Base-by-base conservation (phyloP, 306 rosid genomes). In the Gynostemma pentaphyllum region DNA sequence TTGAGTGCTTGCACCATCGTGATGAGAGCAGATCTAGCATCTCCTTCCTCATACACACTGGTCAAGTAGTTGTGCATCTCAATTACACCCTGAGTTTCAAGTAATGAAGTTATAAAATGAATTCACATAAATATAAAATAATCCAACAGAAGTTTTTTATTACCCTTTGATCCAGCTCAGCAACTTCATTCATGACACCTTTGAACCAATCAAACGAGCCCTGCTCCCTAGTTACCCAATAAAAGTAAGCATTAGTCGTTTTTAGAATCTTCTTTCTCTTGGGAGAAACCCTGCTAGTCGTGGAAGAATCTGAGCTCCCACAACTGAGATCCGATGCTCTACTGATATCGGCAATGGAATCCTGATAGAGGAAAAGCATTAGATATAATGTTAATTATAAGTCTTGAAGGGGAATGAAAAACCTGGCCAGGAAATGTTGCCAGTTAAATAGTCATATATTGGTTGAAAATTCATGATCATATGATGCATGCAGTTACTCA, bases 41-140 rank as follows among this genome's bases (percentile, higher is more conserved):
- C 99, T 9, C 97, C 99, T 80, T 94, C 99, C 70, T 94, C 97
- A 11, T 94, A 94, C 74, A 94, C 99, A 57, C 99, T 94, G 22
- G 99, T 94, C 83, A 94, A 80, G 83, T 88, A 88, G 87, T 94
- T 94, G 79, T 94, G 99, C 99, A 94, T 94, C 83, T 94, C 99
- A 78, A 94, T 94, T 39, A 94, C 97, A 64, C 99, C 99, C 99
- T 94, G 65, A 65, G 74, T 61, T 79, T 49, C 74, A 75, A 45
- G 67, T 54, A 71, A 49, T 57, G 57, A 69, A 41, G 18, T 53
- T 54, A 68, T 4, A 27, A 16, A 26, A 26, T 7, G 16, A 37
- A 29, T 52, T 23, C 24, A 46, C 59, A 28, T 27, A 27, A 27
- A 52, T 16, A 53, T 26, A 46, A n/a, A n/a, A 53, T 10, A 53